These are phyloP conservation scores for Fraxinus anomala DNA, from an alignment of 257 asterid species.

Conservation along the genomic window DNA sequence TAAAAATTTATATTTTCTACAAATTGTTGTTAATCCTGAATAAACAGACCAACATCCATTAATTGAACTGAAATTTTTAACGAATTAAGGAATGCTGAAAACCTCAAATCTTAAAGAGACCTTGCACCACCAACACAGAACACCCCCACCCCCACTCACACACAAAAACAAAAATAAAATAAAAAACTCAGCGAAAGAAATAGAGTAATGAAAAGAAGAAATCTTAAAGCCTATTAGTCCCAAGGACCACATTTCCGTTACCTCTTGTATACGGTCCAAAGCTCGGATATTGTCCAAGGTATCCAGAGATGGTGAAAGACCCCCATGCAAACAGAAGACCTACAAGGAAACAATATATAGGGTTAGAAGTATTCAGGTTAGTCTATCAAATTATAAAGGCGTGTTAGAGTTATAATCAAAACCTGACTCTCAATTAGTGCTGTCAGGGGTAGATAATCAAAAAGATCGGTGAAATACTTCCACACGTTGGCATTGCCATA, in stretches of 20 bases:
- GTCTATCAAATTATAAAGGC: slow-evolving; percentile 15
- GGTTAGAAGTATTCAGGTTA: slow-evolving; percentile 25
- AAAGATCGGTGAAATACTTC: slow-evolving; percentile 94
- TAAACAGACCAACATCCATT: neutral
- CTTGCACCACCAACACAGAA: neutral
- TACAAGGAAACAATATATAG: slow-evolving; percentile 34
- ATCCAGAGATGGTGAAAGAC: slow-evolving; percentile 95
- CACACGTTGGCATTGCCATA: slow-evolving; percentile 97
- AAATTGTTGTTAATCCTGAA: too few species aligned
- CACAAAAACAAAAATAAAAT: neutral
- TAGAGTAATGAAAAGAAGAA: neutral
- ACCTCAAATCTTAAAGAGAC: neutral
- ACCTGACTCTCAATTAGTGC: slow-evolving; percentile 99
- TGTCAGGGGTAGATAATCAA: slow-evolving; percentile 92
- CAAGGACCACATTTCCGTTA: slow-evolving; percentile 6
- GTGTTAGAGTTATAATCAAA: slow-evolving; percentile 32
- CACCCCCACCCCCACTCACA: neutral
- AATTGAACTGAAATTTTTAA: neutral
- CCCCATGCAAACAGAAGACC: slow-evolving; percentile 97
- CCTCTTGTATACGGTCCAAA: slow-evolving; percentile 96
- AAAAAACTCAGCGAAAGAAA: neutral
- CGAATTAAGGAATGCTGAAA: neutral
- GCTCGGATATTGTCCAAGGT: slow-evolving; percentile 89
- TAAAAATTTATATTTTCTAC: too few species aligned
- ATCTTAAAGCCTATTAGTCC: neutral